A percentile compares a stretch with the other conserved stretches of the same genome.
Evolutionary conservation across 2,329 filamentous ascomycete species (phyloP).

Genomic region (Neonectria coccinea): DNA sequence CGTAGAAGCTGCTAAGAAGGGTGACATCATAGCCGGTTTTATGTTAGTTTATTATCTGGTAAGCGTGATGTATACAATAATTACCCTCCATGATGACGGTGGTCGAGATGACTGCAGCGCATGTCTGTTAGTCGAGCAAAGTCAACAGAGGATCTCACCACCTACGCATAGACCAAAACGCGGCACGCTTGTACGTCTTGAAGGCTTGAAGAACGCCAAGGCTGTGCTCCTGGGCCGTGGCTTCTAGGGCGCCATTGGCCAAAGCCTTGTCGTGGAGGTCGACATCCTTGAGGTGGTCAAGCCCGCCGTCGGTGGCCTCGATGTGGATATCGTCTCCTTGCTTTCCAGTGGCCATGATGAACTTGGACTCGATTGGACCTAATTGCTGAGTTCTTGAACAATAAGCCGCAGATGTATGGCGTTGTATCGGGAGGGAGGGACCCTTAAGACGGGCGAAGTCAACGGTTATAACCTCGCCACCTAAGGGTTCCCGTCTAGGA

Average conservation of each 20-base stretch:
- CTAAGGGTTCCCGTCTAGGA: neutral
- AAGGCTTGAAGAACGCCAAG: slow-evolving; percentile 50
- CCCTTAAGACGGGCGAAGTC: slow-evolving; percentile 4
- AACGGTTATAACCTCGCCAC: slow-evolving; percentile 19
- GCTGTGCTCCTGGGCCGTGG: slow-evolving; percentile 53
- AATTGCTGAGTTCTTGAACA: slow-evolving; percentile 8
- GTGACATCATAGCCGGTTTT: slow-evolving; percentile 56
- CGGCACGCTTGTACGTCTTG: slow-evolving; percentile 55
- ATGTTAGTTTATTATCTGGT: no score
- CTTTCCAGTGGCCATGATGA: slow-evolving; percentile 43
- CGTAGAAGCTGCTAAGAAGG: slow-evolving; percentile 60
- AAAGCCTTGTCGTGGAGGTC: slow-evolving; percentile 53
- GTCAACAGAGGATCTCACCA: neutral
- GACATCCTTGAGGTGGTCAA: slow-evolving; percentile 49
- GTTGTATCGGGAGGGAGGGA: neutral
- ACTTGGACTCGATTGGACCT: neutral
- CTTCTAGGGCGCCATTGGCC: slow-evolving; percentile 52
- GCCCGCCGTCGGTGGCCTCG: slow-evolving; percentile 47
- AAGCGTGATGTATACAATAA: no score
- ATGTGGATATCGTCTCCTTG: slow-evolving; percentile 42
- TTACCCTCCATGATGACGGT: slow-evolving; percentile 60
- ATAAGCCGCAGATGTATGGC: neutral
- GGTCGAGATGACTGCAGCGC: slow-evolving; percentile 54
- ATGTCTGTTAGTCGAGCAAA: slow-evolving; percentile 19
- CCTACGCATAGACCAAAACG: slow-evolving; percentile 55